Percentiles rank a stretch among this genome's conserved stretches.
These are phyloP conservation scores for Xerocomus cyaneibrunnescens DNA, from an alignment of 1,284 basidiomycete genomes.

Conservation along the genomic window DNA sequence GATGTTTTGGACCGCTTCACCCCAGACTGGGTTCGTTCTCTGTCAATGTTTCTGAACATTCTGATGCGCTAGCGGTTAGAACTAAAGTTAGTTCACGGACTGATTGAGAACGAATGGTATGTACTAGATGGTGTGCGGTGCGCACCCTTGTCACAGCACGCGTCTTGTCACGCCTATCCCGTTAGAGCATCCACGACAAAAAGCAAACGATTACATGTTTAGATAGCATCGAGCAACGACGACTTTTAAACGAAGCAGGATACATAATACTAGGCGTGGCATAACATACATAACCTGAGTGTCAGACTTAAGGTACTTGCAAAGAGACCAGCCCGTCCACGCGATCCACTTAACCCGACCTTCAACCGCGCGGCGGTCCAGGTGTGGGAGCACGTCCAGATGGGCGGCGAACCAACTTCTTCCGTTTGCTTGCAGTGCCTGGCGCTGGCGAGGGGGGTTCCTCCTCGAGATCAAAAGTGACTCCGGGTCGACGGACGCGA, in stretches of 20 bases:
- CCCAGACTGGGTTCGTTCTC: constrained; percentile 5
- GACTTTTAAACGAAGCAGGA: constrained; percentile 11
- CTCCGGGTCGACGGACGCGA: constrained; percentile 61
- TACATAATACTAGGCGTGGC: constrained; percentile 32
- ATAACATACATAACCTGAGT: constrained; percentile 32
- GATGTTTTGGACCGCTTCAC: background rate
- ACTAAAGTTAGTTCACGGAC: too few relatives aligned
- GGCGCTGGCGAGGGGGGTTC: constrained; percentile 41
- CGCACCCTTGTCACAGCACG: constrained; percentile 32
- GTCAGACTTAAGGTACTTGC: constrained; percentile 27
- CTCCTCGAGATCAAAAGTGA: constrained; percentile 65
- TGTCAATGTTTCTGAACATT: constrained; percentile 28
- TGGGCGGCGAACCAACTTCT: constrained; percentile 32
- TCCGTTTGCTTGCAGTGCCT: constrained; percentile 25
- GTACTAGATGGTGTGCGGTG: too few relatives aligned
- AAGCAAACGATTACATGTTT: constrained; percentile 8
- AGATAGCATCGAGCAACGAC: constrained; percentile 18
- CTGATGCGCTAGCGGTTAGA: background rate
- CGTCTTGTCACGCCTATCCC: constrained; percentile 23
- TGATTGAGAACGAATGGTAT: too few relatives aligned
- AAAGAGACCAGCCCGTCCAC: constrained; percentile 4
- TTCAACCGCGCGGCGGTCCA: constrained; percentile 23
- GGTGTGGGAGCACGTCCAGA: constrained; percentile 31
- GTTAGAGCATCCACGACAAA: too few relatives aligned
- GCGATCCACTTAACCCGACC: background rate